Evolutionary conservation across 164 flowering plant genomes (phyloP).

Genomic region (Tetrastigma voinierianum): DNA sequence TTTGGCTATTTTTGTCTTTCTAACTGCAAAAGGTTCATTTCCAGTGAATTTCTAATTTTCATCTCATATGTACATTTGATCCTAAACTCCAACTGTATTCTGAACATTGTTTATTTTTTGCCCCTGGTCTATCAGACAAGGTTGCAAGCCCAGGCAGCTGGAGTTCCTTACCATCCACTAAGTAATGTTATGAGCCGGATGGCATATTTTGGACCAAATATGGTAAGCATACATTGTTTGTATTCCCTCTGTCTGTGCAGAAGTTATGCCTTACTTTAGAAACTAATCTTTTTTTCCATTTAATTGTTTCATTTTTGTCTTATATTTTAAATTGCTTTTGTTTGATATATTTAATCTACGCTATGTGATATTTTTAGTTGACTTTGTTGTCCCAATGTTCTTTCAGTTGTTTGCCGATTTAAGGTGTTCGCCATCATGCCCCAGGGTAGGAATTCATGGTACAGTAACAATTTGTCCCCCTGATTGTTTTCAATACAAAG

Average conservation of each 20-base stretch:
- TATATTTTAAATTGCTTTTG: too few relatives aligned
- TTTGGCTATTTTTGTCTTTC: not conserved
- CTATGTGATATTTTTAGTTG: not conserved
- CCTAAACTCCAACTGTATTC: not conserved
- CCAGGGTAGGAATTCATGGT: slow-evolving; percentile 80
- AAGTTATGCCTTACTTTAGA: not conserved
- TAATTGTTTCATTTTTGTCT: not conserved
- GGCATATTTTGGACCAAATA: slow-evolving; percentile 71
- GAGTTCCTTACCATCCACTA: slow-evolving; percentile 62
- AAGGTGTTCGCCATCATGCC: slow-evolving; percentile 86
- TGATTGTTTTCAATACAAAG: slow-evolving; percentile 94
- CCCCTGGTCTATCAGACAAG: slow-evolving; percentile 59
- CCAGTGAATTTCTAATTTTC: not conserved
- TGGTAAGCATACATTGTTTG: slow-evolving; percentile 35
- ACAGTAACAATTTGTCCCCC: slow-evolving; percentile 81
- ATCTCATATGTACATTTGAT: not conserved
- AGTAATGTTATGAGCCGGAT: slow-evolving; percentile 53
- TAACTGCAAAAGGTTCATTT: not conserved
- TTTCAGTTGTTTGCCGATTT: slow-evolving; percentile 83
- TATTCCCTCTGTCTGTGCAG: not conserved
- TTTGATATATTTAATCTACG: slow-evolving; percentile 1
- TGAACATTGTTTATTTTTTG: not conserved
- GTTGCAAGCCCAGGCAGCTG: slow-evolving; percentile 98
- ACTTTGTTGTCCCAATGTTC: not conserved
- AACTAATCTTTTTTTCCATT: not conserved